These are phyloP conservation scores for Candida tallmaniae DNA, from an alignment of 805 yeast genomes.

Conservation along the genomic window DNA sequence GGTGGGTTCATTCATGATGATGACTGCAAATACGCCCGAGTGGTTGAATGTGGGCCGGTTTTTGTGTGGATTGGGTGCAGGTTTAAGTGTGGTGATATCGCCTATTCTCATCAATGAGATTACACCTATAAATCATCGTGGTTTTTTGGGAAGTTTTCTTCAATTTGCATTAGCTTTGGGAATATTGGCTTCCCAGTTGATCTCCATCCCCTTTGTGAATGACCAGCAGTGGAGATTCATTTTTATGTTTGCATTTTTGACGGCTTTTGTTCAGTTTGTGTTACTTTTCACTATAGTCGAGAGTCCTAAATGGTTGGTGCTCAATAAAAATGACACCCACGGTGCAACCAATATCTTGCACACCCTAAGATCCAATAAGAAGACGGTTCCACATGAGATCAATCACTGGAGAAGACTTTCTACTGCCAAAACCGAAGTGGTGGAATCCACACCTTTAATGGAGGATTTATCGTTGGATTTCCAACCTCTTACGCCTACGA, in stretches of 20 bases:
- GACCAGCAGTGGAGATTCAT: constrained; percentile 35
- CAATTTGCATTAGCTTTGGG: constrained; percentile 39
- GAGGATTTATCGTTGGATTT: constrained; percentile 7
- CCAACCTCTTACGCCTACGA: constrained; percentile 4
- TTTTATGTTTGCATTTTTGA: constrained; percentile 20
- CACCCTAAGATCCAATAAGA: constrained; percentile 25
- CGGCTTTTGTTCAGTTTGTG: constrained; percentile 25
- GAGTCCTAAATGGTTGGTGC: constrained; percentile 41
- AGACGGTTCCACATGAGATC: constrained; percentile 29
- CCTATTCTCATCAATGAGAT: constrained; percentile 38
- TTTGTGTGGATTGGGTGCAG: constrained; percentile 35
- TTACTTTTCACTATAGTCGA: constrained; percentile 33
- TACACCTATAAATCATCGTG: constrained; percentile 36
- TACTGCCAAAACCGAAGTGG: neutral
- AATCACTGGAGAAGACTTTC: constrained; percentile 32
- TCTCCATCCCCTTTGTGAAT: constrained; percentile 30
- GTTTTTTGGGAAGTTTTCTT: constrained; percentile 36
- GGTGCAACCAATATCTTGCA: constrained; percentile 26
- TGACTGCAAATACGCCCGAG: constrained; percentile 16
- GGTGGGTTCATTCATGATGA: constrained; percentile 26
- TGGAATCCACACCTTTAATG: constrained; percentile 8
- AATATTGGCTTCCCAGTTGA: constrained; percentile 29
- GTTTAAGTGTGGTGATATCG: constrained; percentile 35
- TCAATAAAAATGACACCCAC: constrained; percentile 22
- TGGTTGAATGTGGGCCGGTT: constrained; percentile 28